Evolutionary conservation across 2,329 filamentous ascomycete species (phyloP).

Genomic region (Amauroascus verrucosus): DNA sequence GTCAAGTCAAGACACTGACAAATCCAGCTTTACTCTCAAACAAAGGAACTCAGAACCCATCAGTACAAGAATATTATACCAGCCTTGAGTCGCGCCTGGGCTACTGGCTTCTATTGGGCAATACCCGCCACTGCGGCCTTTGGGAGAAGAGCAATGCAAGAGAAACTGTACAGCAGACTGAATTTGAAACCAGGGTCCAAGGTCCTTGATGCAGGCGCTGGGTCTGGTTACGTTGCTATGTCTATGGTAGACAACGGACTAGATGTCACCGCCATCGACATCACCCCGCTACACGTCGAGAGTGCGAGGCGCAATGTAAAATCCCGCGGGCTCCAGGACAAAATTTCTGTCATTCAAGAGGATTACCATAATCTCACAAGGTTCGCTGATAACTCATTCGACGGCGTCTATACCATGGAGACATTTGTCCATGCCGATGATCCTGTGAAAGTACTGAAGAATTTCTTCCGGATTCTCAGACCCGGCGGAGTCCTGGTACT

Average conservation of each 20-base stretch:
- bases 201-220: slow-evolving; percentile 46
- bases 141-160: slow-evolving; percentile 44
- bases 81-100: slow-evolving; percentile 27
- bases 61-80: background rate
- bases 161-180: slow-evolving; percentile 36
- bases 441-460: slow-evolving; percentile 34
- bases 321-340: slow-evolving; percentile 25
- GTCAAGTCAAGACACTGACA: background rate
- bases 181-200: slow-evolving; percentile 31
- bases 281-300: slow-evolving; percentile 40
- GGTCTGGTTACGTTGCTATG: slow-evolving; percentile 42
- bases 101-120: slow-evolving; percentile 35
- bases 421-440: slow-evolving; percentile 47
- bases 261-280: slow-evolving; percentile 40
- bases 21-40: background rate
- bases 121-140: slow-evolving; percentile 43
- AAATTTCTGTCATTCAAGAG: slow-evolving; percentile 33
- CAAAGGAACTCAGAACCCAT: background rate
- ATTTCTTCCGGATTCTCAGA: slow-evolving; percentile 41
- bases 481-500: slow-evolving; percentile 34
- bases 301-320: slow-evolving; percentile 37
- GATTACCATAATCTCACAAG: slow-evolving; percentile 45
- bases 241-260: slow-evolving; percentile 38
- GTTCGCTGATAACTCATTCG: slow-evolving; percentile 33
- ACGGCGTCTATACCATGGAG: slow-evolving; percentile 49